Percentiles rank a stretch among this genome's conserved stretches.
phyloP scores from a whole-genome alignment of 2,329 filamentous ascomycete species.

The Fusarium tuaranense region DNA sequence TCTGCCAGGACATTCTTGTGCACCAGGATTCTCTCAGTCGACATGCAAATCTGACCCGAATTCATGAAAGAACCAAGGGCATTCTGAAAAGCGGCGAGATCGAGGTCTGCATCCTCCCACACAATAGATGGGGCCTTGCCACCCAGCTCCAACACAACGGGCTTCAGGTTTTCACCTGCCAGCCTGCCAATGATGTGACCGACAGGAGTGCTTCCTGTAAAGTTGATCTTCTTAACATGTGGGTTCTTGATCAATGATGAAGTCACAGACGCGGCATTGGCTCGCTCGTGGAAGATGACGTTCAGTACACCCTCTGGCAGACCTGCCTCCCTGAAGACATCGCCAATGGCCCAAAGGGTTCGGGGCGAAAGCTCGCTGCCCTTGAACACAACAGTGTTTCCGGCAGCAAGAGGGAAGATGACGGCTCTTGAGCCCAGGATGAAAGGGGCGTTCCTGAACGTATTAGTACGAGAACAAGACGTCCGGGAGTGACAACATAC shows the following conservation, averaged over 20 bases:
- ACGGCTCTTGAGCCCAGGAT: constrained; percentile 67
- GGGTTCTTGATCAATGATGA: constrained; percentile 74
- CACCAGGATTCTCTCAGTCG: constrained; percentile 78
- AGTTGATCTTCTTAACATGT: constrained; percentile 83
- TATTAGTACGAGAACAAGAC: not conserved
- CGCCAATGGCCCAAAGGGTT: constrained; percentile 71
- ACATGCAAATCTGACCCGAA: constrained; percentile 87
- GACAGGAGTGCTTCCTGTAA: constrained; percentile 82
- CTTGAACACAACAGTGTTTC: constrained; percentile 83
- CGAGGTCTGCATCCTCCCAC: constrained; percentile 82
- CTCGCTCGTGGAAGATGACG: constrained; percentile 73
- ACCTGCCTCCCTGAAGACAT: constrained; percentile 78
- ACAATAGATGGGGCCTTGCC: constrained; percentile 86
- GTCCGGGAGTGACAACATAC: constrained; percentile 57
- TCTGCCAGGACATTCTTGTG: constrained; percentile 59
- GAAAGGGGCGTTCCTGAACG: constrained; percentile 66
- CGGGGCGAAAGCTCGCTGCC: constrained; percentile 76
- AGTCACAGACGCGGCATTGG: constrained; percentile 76
- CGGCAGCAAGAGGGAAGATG: constrained; percentile 76
- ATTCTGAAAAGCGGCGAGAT: constrained; percentile 76
- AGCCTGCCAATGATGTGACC: constrained; percentile 78
- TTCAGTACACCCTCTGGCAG: constrained; percentile 82
- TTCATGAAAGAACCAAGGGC: constrained; percentile 79
- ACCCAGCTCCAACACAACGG: constrained; percentile 82
- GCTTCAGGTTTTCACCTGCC: constrained; percentile 82